Conservation (phyloP, 2,329 filamentous ascomycete species). For the Raffaelea deltoideospora region DNA sequence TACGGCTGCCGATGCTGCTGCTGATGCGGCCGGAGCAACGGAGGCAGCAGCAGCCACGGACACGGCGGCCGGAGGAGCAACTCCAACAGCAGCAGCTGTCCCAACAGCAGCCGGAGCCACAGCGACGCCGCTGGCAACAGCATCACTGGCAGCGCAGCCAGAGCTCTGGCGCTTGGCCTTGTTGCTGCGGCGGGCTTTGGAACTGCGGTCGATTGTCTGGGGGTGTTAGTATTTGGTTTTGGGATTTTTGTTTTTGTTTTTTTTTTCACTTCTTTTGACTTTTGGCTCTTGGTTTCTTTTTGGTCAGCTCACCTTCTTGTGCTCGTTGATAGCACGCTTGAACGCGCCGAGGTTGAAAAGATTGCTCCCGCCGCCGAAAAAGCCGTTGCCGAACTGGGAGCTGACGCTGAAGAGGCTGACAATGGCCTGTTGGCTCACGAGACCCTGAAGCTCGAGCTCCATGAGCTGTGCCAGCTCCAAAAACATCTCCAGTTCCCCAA, state of each 20-base stretch:
- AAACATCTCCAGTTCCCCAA: constrained; percentile 16
- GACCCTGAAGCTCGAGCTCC: constrained; percentile 16
- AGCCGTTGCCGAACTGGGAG: constrained; percentile 8
- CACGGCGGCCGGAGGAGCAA: constrained; percentile 3
- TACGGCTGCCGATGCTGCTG: constrained; percentile 1
- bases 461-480: constrained; percentile 17
- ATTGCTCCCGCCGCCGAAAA: too few species aligned
- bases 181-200: constrained; percentile 11
- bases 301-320: constrained; percentile 13
- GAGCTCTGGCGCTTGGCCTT: constrained; percentile 11
- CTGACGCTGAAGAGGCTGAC: constrained; percentile 15
- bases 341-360: constrained; percentile 12
- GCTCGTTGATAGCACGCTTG: constrained; percentile 15
- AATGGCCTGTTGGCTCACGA: constrained; percentile 13
- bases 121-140: not conserved
- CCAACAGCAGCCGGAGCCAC: not conserved
- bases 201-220: constrained; percentile 9
- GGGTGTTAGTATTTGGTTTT: not conserved
- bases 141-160: constrained; percentile 1
- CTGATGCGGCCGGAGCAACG: constrained; percentile 2
- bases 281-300: too few species aligned
- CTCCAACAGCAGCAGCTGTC: not conserved
- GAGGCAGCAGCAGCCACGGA: not conserved
- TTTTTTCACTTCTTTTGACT: too few species aligned
- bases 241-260: too few species aligned